Conservation (phyloP, 441 rosid species). For the Daphne laureola region DNA sequence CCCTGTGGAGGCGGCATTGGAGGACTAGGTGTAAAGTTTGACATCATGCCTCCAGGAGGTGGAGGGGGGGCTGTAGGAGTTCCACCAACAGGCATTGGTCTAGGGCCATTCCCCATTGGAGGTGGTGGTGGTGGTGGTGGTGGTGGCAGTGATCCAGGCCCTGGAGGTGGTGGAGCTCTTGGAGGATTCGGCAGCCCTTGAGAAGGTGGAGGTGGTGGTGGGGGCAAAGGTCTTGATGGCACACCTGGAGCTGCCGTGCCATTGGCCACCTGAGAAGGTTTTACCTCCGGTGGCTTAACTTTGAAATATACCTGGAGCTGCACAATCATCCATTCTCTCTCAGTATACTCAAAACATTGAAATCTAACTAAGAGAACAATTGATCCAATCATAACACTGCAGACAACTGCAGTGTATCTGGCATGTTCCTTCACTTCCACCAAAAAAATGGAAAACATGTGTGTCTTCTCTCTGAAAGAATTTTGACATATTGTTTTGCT, state of each 20-base stretch:
- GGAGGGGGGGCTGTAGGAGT: conserved; percentile 68
- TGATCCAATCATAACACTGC: no score
- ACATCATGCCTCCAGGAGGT: conserved; percentile 56
- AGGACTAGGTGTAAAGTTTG: conserved; percentile 47
- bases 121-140: conserved; percentile 91
- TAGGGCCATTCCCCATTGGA: conserved; percentile 66
- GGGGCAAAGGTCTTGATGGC: conserved; percentile 48
- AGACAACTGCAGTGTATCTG: no score
- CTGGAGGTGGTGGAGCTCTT: conserved; percentile 47
- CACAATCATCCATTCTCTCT: conserved; percentile 16
- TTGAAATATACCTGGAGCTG: conserved; percentile 93
- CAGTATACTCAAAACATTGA: no score
- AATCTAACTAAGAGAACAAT: no score
- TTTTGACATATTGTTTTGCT: no score
- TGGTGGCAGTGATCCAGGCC: conserved; percentile 56
- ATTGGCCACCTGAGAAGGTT: conserved; percentile 45
- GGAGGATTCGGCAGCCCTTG: conserved; percentile 41
- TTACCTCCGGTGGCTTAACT: conserved; percentile 61
- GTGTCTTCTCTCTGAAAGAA: no score
- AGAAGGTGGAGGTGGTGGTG: conserved; percentile 61
- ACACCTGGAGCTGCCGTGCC: conserved; percentile 56
- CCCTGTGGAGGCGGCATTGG: conserved; percentile 43
- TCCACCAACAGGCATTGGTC: conserved; percentile 71
- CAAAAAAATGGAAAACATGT: no score
- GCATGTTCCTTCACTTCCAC: no score